phyloP scores from a whole-genome alignment of 2,329 filamentous ascomycete species.

The Claviceps purpurea region DNA sequence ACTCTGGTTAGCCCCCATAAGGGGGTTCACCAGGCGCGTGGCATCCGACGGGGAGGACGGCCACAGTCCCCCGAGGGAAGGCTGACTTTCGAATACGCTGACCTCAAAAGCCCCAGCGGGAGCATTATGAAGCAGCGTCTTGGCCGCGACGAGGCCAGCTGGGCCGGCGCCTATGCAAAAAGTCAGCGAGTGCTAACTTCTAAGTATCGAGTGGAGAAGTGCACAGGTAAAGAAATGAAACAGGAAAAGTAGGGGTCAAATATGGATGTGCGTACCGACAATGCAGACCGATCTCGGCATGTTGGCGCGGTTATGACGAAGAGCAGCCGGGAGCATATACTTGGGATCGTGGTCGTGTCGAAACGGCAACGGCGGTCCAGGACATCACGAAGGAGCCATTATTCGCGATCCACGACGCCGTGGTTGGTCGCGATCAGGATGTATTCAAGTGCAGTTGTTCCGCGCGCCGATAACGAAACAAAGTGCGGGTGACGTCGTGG shows the following conservation, averaged over 20 bases:
- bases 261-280: not conserved
- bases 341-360: no score
- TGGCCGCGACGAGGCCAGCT: slow-evolving; percentile 56
- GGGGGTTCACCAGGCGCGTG: slow-evolving; percentile 45
- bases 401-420: no score
- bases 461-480: no score
- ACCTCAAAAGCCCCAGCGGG: slow-evolving; percentile 46
- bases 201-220: no score
- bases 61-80: slow-evolving; percentile 68
- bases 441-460: no score
- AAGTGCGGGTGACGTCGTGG: no score
- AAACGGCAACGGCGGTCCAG: no score
- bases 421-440: no score
- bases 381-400: no score
- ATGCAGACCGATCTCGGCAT: slow-evolving; percentile 2
- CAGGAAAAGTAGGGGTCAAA: no score
- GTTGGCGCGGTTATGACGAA: not conserved
- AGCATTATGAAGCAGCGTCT: slow-evolving; percentile 53
- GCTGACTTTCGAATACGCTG: slow-evolving; percentile 54
- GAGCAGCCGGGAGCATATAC: not conserved
- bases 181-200: not conserved
- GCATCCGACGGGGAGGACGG: slow-evolving; percentile 36
- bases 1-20: slow-evolving; percentile 64
- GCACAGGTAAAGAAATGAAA: no score
- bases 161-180: slow-evolving; percentile 47